Percentiles rank a stretch among this genome's conserved stretches.
phyloP scores from a whole-genome alignment of 2,329 filamentous ascomycete species.

The Fusarium sp. region DNA sequence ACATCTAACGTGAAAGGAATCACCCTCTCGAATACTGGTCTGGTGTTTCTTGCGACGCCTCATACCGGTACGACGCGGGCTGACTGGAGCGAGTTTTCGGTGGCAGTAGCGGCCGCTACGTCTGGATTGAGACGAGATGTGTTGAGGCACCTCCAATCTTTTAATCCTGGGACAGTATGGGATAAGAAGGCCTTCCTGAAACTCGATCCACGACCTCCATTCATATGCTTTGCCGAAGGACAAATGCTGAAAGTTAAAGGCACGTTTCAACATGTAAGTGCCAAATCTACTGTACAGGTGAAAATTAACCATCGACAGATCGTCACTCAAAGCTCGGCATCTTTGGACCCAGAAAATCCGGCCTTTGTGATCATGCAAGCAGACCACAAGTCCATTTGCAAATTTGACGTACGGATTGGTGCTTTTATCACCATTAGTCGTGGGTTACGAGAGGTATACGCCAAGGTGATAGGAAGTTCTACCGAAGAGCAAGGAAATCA shows the following conservation, averaged over 20 bases:
- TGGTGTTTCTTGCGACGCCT: rapidly evolving
- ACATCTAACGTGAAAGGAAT: rapidly evolving
- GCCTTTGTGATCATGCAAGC: not conserved
- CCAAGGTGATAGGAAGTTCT: not conserved
- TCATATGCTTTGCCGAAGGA: not conserved
- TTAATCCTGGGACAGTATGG: rapidly evolving
- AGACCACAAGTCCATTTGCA: not conserved
- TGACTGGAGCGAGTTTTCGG: rapidly evolving
- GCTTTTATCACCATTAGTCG: rapidly evolving
- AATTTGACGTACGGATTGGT: rapidly evolving
- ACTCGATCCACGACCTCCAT: rapidly evolving
- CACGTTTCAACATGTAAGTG: not conserved
- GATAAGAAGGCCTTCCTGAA: rapidly evolving
- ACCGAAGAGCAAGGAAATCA: too few species aligned
- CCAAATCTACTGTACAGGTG: rapidly evolving
- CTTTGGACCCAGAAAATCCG: rapidly evolving
- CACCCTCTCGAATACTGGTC: rapidly evolving
- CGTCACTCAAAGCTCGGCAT: rapidly evolving
- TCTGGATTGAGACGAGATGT: too few species aligned
- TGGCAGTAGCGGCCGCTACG: rapidly evolving
- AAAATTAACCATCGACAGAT: not conserved
- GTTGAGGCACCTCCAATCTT: rapidly evolving
- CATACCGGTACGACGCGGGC: rapidly evolving
- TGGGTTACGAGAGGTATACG: rapidly evolving
- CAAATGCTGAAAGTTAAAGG: rapidly evolving